Evolutionary conservation across 2,329 filamentous ascomycete genomes (phyloP).

Genomic region (Chaetomium strumarium): DNA sequence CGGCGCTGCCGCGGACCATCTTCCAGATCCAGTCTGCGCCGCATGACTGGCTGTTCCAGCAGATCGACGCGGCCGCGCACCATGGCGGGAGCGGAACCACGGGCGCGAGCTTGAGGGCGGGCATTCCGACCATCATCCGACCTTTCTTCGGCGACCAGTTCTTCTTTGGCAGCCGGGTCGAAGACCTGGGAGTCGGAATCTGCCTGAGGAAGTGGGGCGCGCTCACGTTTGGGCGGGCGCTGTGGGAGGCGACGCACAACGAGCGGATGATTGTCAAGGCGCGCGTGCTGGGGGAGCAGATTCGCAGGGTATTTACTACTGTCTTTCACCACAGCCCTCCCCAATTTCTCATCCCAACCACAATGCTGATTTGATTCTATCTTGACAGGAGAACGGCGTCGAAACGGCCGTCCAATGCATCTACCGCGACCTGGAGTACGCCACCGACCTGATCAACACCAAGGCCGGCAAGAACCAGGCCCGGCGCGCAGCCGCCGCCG

Average conservation of each 20-base stretch:
- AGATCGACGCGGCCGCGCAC: conserved; percentile 90
- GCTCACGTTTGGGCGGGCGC: conserved; percentile 73
- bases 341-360: background rate
- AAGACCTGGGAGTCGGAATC: conserved; percentile 89
- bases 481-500: conserved; percentile 25
- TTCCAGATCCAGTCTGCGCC: conserved; percentile 84
- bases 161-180: conserved; percentile 86
- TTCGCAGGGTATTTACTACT: conserved; percentile 63
- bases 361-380: background rate
- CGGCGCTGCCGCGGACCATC: conserved; percentile 72
- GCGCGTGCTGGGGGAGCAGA: conserved; percentile 72
- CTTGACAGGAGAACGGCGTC: conserved; percentile 75
- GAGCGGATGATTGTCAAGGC: conserved; percentile 90
- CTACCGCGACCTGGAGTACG: conserved; percentile 92
- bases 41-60: conserved; percentile 92
- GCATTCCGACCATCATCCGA: conserved; percentile 88
- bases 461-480: conserved; percentile 48
- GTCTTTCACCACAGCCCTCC: background rate
- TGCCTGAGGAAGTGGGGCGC: conserved; percentile 85
- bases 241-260: conserved; percentile 88
- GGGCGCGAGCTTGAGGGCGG: conserved; percentile 83
- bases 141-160: conserved; percentile 98
- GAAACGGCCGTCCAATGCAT: conserved; percentile 83
- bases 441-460: conserved; percentile 71
- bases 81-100: conserved; percentile 95